Evolutionary conservation across 2,329 filamentous ascomycete species (phyloP).

Genomic region (Fusarium piperis): DNA sequence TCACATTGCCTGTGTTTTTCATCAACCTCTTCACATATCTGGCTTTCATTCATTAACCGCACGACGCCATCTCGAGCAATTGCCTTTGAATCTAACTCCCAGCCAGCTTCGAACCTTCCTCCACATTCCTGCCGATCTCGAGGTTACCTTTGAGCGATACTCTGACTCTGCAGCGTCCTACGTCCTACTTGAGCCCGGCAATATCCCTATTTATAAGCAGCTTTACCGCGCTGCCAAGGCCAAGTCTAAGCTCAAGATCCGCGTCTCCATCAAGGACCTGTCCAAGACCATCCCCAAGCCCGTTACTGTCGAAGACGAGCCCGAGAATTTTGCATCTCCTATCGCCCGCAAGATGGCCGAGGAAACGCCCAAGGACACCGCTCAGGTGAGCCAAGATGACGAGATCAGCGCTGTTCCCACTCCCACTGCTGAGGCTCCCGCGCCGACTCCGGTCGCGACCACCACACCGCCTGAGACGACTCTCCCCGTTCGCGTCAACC

Average conservation of each 20-base stretch:
- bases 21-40: background rate
- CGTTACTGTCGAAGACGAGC: conserved; percentile 62
- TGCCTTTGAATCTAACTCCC: conserved; percentile 21
- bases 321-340: conserved; percentile 42
- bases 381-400: conserved; percentile 20
- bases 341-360: conserved; percentile 16
- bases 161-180: conserved; percentile 90
- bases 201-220: conserved; percentile 91
- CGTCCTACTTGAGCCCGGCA: conserved; percentile 80
- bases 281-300: conserved; percentile 47
- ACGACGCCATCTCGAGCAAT: background rate
- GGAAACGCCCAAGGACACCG: conserved; percentile 25
- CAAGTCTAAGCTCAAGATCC: conserved; percentile 95
- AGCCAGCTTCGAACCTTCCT: conserved; percentile 50
- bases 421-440: conserved; percentile 33
- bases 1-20: background rate
- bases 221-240: conserved; percentile 96
- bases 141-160: conserved; percentile 84
- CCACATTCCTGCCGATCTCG: conserved; percentile 45
- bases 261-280: conserved; percentile 63
- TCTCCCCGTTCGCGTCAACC: conserved; percentile 37
- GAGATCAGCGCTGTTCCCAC: conserved; percentile 27
- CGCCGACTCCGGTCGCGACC: conserved; percentile 21
- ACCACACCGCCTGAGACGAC: conserved; percentile 28
- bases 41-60: background rate